Percentiles rank a stretch among this genome's conserved stretches.
phyloP scores from a whole-genome alignment of 495 filamentous ascomycete species.

The Acidiella bohemica region DNA sequence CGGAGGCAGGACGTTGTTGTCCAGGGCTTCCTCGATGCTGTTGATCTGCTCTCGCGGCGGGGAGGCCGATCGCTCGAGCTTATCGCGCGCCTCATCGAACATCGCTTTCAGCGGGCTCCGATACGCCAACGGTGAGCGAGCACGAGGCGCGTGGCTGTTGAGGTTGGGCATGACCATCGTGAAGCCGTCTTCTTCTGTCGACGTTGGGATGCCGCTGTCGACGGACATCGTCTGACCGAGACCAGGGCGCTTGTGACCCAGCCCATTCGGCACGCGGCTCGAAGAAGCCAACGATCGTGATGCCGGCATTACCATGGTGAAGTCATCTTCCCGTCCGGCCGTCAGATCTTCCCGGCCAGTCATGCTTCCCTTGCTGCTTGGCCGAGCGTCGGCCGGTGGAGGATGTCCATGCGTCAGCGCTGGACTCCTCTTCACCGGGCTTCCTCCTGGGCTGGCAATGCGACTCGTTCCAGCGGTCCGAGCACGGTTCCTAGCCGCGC shows the following conservation, averaged over 20 bases:
- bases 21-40: constrained; percentile 9
- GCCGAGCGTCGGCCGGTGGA: constrained; percentile 3
- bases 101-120: constrained; percentile 17
- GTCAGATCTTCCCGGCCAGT: constrained; percentile 4
- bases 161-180: constrained; percentile 32
- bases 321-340: constrained; percentile 22
- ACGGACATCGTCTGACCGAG: constrained; percentile 24
- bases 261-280: constrained; percentile 5
- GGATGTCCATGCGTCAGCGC: constrained; percentile 4
- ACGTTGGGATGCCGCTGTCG: constrained; percentile 22
- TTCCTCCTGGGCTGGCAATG: constrained; percentile 14
- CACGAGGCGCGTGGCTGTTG: constrained; percentile 2
- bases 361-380: constrained; percentile 20
- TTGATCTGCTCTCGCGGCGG: constrained; percentile 3
- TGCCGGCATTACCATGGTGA: constrained; percentile 30
- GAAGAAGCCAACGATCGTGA: constrained; percentile 2
- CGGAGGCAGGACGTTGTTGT: background rate
- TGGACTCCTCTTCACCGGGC: constrained; percentile 10
- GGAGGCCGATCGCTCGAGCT: constrained; percentile 8
- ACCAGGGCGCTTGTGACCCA: constrained; percentile 19
- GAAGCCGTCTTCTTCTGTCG: constrained; percentile 29
- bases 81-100: constrained; percentile 16
- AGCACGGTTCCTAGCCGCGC: constrained; percentile 14
- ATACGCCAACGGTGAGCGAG: constrained; percentile 12
- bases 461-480: constrained; percentile 2